Evolutionary conservation across 2,329 filamentous ascomycete species (phyloP).

Genomic region (Trichoderma pleuroti): DNA sequence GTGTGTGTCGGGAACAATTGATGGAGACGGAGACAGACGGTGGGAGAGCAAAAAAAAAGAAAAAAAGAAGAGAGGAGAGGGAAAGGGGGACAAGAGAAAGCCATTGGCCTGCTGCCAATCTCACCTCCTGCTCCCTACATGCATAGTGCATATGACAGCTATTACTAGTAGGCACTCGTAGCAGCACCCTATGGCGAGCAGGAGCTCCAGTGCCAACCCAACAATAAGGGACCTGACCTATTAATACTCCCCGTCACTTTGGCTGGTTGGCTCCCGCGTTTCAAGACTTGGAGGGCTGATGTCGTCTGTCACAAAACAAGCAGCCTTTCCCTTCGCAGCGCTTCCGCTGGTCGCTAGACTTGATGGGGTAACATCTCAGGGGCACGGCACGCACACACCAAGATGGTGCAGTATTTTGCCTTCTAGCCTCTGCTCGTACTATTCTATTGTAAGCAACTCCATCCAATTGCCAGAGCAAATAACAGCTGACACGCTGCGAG

Average conservation of each 20-base stretch:
- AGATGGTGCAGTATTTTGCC: neutral
- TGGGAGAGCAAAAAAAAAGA: neutral
- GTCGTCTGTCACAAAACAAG: neutral
- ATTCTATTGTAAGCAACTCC: neutral
- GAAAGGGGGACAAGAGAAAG: neutral
- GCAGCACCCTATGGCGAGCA: neutral
- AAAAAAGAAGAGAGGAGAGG: neutral
- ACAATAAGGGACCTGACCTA: neutral
- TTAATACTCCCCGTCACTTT: neutral
- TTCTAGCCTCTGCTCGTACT: neutral
- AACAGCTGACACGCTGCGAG: neutral
- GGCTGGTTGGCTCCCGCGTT: neutral
- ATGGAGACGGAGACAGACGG: neutral
- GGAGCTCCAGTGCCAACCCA: neutral
- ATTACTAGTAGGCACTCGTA: neutral
- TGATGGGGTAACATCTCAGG: constrained; percentile 16
- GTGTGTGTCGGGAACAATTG: neutral
- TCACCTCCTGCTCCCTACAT: constrained; percentile 1
- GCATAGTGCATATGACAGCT: constrained; percentile 1
- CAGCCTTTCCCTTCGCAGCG: constrained; percentile 2
- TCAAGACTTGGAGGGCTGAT: neutral
- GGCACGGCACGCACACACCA: constrained; percentile 4
- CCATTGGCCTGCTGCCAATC: neutral
- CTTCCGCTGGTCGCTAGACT: constrained; percentile 11
- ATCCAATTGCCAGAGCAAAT: neutral